Base-by-base conservation (phyloP, 2,329 filamentous ascomycete genomes). In the Cordyceps militaris region DNA sequence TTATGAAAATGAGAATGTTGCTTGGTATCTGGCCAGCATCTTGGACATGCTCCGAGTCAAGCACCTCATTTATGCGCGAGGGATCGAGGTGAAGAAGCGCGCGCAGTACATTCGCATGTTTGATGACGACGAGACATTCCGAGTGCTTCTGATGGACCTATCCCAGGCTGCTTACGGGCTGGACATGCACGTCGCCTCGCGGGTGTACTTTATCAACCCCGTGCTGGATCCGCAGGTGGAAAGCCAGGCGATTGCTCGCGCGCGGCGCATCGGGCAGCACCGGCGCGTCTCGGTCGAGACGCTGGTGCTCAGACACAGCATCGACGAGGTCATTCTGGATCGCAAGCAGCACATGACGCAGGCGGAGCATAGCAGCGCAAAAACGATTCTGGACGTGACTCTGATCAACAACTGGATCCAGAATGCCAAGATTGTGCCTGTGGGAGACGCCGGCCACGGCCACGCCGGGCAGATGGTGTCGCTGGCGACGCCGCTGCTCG, bases 111-210 rank as follows among this genome's bases (percentile, higher is more conserved):
- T 97, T 0, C 82, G 85, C 0, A 81, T 85, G 0, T 97, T 97
- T 71, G 90, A 92, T 61, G 75, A 85, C 43, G 84, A 83, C 19
- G 73, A 79, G 0, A 79, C 80, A 8, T 85, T 92, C 57, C 82
- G 89, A 6, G 90, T 97, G 0, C 75, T 97, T 2, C 78, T 97
- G 1, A 96, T 97, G 87, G 91, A 96, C 66, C 82, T 97, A n/a
- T 84, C 83, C 1, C 90, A 94, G 67, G 92, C 92, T 30, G 90
- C 92, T 0, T 90, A 92, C 61, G 93, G 93, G 0, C 78, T 97
- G 0, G 92, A 97, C 67, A 85, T 97, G 70, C 86, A 85, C 53
- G 85, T 83, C 11, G 92, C 92, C 1, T 94, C 88, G 4, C 79
- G 93, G 2, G 86, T 97, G 10, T 95, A 91, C 71, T 97, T 97